Evolutionary conservation across 2,329 filamentous ascomycete species (phyloP), one percentile per base, ranked within the genome.

Genomic region (Cladophialophora bantiana): DNA sequence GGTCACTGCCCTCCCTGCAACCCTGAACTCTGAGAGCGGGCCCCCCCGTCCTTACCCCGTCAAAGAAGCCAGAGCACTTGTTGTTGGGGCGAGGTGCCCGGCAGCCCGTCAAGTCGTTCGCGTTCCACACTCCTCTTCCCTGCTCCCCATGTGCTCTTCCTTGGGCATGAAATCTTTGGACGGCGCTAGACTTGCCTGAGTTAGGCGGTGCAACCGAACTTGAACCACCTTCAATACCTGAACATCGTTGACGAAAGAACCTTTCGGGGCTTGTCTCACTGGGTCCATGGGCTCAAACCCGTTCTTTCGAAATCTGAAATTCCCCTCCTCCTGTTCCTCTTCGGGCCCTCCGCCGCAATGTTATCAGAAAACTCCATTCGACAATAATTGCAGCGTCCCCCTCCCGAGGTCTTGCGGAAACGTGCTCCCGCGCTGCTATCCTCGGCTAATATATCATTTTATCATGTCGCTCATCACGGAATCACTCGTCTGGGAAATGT

Each of bases 161-260:
- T 42, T 13, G 59, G 45, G 34, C 59, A 40, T 36, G 34, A 36
- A 40, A 10, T 32, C 42, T 32, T 45, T 52, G 48, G 35, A 32
- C 18, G 48, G 40, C 45, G 45, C 59, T 62, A 62, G 59, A 15
- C 59, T 54, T 62, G 45, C 59, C 59, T 54, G 59, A 53, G 59
- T 62, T 56, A 62, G 40, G 60, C 26, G 38, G 35, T 56, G 38
- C 60, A 56, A 56, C 36, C 38, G 58, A 50, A 38, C 31, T 5
- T 40, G 40, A 60, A 50, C 26, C 26, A 20, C n/a, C 26, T 38
- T 59, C 56, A 18, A 59, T 53, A 34, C 60, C 38, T 62, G 60
- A 55, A 56, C 20, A 20, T 31, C 26, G 60, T 62, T 20, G 60
- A 62, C 50, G 60, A 62, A 62, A 62, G 60, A 62, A 62, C 50